Evolutionary conservation across 495 filamentous ascomycete genomes (phyloP), one percentile per base, ranked within the genome.

Genomic region (Clavariopsis aquatica): DNA sequence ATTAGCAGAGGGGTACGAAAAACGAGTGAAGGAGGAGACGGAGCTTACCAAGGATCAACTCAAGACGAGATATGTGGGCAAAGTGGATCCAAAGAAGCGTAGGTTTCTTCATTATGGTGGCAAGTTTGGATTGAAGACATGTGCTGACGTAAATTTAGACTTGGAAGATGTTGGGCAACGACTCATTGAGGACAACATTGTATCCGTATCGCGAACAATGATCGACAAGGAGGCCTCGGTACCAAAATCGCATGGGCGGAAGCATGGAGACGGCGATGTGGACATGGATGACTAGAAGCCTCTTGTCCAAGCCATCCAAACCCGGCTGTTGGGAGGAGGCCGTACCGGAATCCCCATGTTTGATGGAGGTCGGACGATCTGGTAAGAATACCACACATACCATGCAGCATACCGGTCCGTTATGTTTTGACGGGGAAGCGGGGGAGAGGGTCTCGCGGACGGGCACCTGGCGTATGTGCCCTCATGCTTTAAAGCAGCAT

Each of bases 41-140:
- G 92, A 96, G 78, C 78, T 98, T 75, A 96, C 86, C 43, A 96
- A 96, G 82, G 94, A 98, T 28, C 93, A 98, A 73, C 81, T 98
- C 58, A 96, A 97, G 87, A 98, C 94, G 55, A 86, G 94, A 85
- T 98, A 98, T 77, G 94, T 98, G 49, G 94, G 94, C 73, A 98
- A 97, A 80, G 84, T 98, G 70, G 94, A 98, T 72, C 94, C 94
- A 28, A 98, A 98, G 88, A 98, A 98, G 82, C 94, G 85, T 88
- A 82, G 34, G 84, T 66, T 15, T 29, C 34, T 2, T 12, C 26
- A n/a, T n/a, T n/a, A n/a, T n/a, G n/a, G n/a, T 15, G 12, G 17
- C 1, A 6, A 41, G 22, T 19, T 2, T 7, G 28, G 7, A 28
- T 12, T 1, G 29, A 36, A 41, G 10, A 9, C 6, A 31, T 28